Evolutionary conservation across 2,329 filamentous ascomycete species (phyloP), one percentile per base, ranked within the genome.

Genomic region (Ophiocordyceps camponoti-saundersi): DNA sequence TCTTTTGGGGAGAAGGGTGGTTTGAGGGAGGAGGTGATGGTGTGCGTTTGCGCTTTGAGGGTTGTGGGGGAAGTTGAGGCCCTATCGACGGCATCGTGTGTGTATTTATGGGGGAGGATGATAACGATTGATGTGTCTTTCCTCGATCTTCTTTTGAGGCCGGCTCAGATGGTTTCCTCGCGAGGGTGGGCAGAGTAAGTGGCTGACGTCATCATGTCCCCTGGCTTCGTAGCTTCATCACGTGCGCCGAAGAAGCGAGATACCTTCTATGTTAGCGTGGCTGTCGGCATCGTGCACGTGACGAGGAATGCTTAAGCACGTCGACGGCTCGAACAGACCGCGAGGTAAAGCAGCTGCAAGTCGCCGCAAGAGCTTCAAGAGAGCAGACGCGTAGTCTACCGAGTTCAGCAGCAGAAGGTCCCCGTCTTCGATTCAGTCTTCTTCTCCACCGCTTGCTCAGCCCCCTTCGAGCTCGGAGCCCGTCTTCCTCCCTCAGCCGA

Each of bases 11-110:
- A 39, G 16, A 18, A 18, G 36, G 36, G 36, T 6, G 7, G 18
- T 20, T n/a, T 39, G 7, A 16, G 29, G 30, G 29, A 47, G 45
- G 15, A 53, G 50, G 20, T 56, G 34, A 13, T 5, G 66, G 55
- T 5, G 67, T 71, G 56, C 75, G 75, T 56, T 80, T 80, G 56
- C 78, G 72, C 60, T 81, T 81, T 32, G 75, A 58, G 41, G 82
- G 70, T 51, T 84, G 77, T 5, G 82, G 72, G 13, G 85, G 83
- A 22, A 88, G 62, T 50, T 79, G 70, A 15, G 85, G 83, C 6
- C 83, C 82, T 57, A 85, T 79, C 32, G 76, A 78, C 45, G 79
- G 67, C 81, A 85, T 85, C 22, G 39, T 20, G 16, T 18, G 16
- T 39, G 16, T 32, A 11, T 6, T 32, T 6, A 6, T 20, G 36